A percentile compares a stretch with the other conserved stretches of the same genome.
Conservation (phyloP, 75 land plant species). For the Sequoiadendron giganteum region DNA sequence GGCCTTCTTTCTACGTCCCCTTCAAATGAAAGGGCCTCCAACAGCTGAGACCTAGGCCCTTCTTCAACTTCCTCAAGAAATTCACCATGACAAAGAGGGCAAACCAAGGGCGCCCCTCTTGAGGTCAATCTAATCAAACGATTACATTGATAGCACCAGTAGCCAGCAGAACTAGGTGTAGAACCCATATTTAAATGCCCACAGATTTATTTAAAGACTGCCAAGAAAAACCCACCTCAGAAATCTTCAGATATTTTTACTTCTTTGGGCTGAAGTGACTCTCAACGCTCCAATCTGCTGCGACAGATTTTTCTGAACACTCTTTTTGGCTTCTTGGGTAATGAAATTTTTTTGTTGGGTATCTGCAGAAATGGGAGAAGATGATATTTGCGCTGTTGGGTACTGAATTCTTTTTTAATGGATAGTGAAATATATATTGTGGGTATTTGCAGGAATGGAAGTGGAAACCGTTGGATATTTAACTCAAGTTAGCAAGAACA, state of each 20-base stretch:
- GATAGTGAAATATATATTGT: not conserved
- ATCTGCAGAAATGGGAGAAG: not conserved
- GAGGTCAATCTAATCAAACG: not conserved
- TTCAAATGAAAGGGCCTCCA: not conserved
- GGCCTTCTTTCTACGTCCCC: not conserved
- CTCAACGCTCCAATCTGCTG: not conserved
- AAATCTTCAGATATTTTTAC: not conserved
- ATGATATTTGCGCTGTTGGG: not conserved
- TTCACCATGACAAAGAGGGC: not conserved
- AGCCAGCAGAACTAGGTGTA: not conserved
- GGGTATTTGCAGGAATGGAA: not conserved
- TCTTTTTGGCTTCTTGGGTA: not conserved
- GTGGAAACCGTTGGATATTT: not conserved
- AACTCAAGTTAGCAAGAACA: not conserved
- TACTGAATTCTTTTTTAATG: not conserved
- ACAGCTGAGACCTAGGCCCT: not conserved
- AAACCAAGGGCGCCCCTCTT: not conserved
- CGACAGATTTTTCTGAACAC: not conserved
- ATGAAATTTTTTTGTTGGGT: not conserved
- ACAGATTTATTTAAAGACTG: not conserved
- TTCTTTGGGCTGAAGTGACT: not conserved
- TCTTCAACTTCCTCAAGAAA: not conserved
- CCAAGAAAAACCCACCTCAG: not conserved
- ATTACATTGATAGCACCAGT: slow-evolving; percentile 10
- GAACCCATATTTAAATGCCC: slow-evolving; percentile 7